Evolutionary conservation across 2,329 filamentous ascomycete species (phyloP), one percentile per base, ranked within the genome.

Genomic region (Fusarium pseudograminearum): DNA sequence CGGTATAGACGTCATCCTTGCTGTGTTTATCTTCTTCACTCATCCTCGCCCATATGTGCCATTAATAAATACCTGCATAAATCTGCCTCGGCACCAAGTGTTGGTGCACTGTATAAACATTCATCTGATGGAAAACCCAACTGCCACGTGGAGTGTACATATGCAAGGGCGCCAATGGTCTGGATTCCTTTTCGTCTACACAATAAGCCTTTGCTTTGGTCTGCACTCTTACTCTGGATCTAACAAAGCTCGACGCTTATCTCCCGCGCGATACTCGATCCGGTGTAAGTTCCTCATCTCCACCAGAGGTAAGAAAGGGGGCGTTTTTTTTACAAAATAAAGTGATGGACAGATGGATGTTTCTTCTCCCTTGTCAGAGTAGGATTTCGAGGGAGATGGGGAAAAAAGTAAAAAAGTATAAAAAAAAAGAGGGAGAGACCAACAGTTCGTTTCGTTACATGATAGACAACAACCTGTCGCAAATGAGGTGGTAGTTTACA

Each of bases 71-170:
- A 12, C 28, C 28, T 45, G 26, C 44, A 58, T 28, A 28, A 28
- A 28, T 28, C 9, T 28, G 10, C n/a, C n/a, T n/a, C n/a, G n/a
- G n/a, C 26, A 28, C 26, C 10, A 9, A 28, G 9, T 28, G 10
- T 9, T 28, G 8, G 9, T 44, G 26, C 44, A 58, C 46, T 62
- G 45, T 60, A 65, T 15, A 41, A 53, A 41, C 40, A 45, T 34
- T 34, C 11, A 15, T 7, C 16, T 24, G 9, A 28, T 10, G 42
- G 22, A 28, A 30, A 50, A 36, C 51, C 33, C 50, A 53, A 38
- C 63, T 61, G 67, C 72, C 72, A 74, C 72, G 72, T 74, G 70
- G 71, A 59, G 50, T 51, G 53, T 66, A 46, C 42, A 16, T 38
- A 54, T 62, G 70, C 70, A 74, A 60, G 69, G 72, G 67, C 26